phyloP scores from a whole-genome alignment of 768 basidiomycete species.

The Boletus reticulatus region DNA sequence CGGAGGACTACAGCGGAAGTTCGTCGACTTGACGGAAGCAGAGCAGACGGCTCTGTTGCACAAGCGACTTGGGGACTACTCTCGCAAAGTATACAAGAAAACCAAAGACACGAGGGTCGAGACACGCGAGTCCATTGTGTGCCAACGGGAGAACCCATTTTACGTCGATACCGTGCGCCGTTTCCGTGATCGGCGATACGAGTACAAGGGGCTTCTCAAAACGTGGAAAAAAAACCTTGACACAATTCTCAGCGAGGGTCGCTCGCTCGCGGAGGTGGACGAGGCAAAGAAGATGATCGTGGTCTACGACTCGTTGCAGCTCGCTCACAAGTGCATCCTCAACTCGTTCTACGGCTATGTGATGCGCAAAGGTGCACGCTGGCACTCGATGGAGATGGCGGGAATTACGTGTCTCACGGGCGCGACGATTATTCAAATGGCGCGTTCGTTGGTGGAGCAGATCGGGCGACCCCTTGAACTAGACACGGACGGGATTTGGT shows the following conservation, averaged over 20 bases:
- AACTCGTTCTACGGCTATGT: slow-evolving; percentile 99
- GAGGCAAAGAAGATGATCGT: slow-evolving; percentile 99
- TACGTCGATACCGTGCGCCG: slow-evolving; percentile 97
- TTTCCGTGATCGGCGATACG: slow-evolving; percentile 97
- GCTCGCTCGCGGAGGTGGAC: slow-evolving; percentile 81
- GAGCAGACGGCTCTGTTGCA: slow-evolving; percentile 93
- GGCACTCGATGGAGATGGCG: slow-evolving; percentile 99
- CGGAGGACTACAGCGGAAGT: slow-evolving; percentile 72
- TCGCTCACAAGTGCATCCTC: slow-evolving; percentile 99
- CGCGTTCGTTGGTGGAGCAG: slow-evolving; percentile 93
- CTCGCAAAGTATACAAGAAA: slow-evolving; percentile 97
- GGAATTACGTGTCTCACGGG: slow-evolving; percentile 98
- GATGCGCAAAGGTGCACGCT: slow-evolving; percentile 98
- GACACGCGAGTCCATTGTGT: slow-evolving; percentile 91
- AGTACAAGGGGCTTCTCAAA: slow-evolving; percentile 98
- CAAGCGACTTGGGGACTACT: slow-evolving; percentile 98
- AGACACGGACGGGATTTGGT: slow-evolving; percentile 99
- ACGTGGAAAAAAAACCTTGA: slow-evolving; percentile 99
- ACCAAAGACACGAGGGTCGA: slow-evolving; percentile 97
- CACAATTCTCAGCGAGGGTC: slow-evolving; percentile 58
- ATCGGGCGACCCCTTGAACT: slow-evolving; percentile 96
- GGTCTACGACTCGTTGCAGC: slow-evolving; percentile 95
- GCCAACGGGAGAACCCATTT: slow-evolving; percentile 97
- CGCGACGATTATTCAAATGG: slow-evolving; percentile 98
- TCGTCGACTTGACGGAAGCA: slow-evolving; percentile 73